Percentiles rank a stretch among this genome's conserved stretches.
These are phyloP conservation scores for Cucurbitaria berberidis DNA, from an alignment of 2,329 filamentous ascomycete genomes.

Conservation along the genomic window DNA sequence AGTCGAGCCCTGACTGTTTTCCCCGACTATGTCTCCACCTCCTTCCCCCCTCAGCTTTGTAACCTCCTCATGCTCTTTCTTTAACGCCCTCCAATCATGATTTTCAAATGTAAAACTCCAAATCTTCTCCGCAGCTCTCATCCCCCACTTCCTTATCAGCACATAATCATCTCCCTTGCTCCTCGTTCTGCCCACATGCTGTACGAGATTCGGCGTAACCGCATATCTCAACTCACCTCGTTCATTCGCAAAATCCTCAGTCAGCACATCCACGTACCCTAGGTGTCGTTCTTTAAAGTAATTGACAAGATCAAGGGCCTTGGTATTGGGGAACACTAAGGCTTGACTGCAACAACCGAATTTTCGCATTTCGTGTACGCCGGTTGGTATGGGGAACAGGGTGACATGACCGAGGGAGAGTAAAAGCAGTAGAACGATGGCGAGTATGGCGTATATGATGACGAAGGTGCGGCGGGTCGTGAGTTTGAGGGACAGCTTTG, in stretches of 20 bases:
- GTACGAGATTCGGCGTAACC: slow-evolving; percentile 52
- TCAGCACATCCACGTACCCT: slow-evolving; percentile 50
- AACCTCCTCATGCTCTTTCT: slow-evolving; percentile 36
- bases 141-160: slow-evolving; percentile 32
- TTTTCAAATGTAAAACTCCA: slow-evolving; percentile 51
- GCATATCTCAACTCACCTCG: slow-evolving; percentile 50
- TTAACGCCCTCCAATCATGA: slow-evolving; percentile 33
- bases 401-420: slow-evolving; percentile 52
- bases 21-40: neutral
- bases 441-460: slow-evolving; percentile 24
- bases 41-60: slow-evolving; percentile 4
- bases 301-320: slow-evolving; percentile 32
- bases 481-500: slow-evolving; percentile 24
- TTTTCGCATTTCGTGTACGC: slow-evolving; percentile 50
- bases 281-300: slow-evolving; percentile 43
- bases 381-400: slow-evolving; percentile 43
- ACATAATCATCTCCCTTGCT: slow-evolving; percentile 43
- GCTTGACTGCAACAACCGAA: slow-evolving; percentile 56
- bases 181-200: slow-evolving; percentile 53
- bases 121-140: slow-evolving; percentile 45
- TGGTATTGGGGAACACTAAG: slow-evolving; percentile 51
- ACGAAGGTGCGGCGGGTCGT: slow-evolving; percentile 27
- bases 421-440: slow-evolving; percentile 38
- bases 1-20: neutral
- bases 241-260: slow-evolving; percentile 51